Percentiles rank a stretch among this genome's conserved stretches.
These are phyloP conservation scores for Fusarium sp. DNA, from an alignment of 2,329 filamentous ascomycete genomes.

Conservation along the genomic window DNA sequence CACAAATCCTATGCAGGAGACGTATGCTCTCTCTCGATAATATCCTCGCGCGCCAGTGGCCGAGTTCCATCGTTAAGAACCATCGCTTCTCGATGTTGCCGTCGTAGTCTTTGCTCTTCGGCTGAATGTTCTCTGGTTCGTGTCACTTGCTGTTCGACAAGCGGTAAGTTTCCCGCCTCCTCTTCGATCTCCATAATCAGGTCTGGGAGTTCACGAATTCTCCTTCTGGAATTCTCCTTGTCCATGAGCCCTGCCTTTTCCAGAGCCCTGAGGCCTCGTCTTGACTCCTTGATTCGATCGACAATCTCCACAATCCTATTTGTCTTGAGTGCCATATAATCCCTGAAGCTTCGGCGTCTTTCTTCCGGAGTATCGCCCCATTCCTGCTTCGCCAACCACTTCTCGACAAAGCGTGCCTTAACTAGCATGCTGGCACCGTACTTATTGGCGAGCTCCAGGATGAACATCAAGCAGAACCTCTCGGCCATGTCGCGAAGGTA, in stretches of 20 bases:
- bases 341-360: slow-evolving; percentile 62
- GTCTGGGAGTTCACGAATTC: slow-evolving; percentile 46
- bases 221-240: slow-evolving; percentile 46
- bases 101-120: slow-evolving; percentile 77
- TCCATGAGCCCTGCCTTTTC: slow-evolving; percentile 60
- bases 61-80: slow-evolving; percentile 88
- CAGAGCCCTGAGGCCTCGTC: slow-evolving; percentile 62
- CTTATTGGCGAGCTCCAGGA: slow-evolving; percentile 68
- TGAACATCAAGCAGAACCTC: slow-evolving; percentile 67
- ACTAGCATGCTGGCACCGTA: slow-evolving; percentile 67
- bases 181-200: slow-evolving; percentile 50
- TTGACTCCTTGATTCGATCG: slow-evolving; percentile 59
- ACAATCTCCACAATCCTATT: slow-evolving; percentile 66
- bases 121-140: slow-evolving; percentile 62
- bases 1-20: slow-evolving; percentile 42
- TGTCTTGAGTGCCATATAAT: slow-evolving; percentile 60
- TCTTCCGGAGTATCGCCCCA: slow-evolving; percentile 70
- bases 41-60: slow-evolving; percentile 78
- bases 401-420: slow-evolving; percentile 73
- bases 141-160: slow-evolving; percentile 43
- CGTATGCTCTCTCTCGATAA: slow-evolving; percentile 73
- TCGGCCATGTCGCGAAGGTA: slow-evolving; percentile 70
- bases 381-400: slow-evolving; percentile 78
- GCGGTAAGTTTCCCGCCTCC: slow-evolving; percentile 37
- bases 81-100: slow-evolving; percentile 86